Conservation (phyloP, 305 asterid genomes). For the Caryopteris hybrid region DNA sequence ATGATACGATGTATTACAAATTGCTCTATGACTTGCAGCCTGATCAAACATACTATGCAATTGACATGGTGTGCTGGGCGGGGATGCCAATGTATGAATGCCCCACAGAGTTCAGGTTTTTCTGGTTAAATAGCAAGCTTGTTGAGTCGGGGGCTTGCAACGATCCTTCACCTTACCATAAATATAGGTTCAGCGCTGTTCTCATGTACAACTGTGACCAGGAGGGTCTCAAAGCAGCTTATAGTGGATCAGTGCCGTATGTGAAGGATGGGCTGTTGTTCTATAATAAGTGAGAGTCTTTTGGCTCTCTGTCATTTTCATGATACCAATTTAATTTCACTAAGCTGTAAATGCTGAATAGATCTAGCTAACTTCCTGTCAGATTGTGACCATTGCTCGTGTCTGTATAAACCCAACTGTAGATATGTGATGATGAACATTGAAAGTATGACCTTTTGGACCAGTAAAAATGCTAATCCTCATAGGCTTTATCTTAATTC, state of each 20-base stretch:
- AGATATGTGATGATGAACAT: not conserved
- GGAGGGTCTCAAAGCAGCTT: constrained; percentile 75
- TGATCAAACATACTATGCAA: constrained; percentile 81
- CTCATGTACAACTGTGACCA: constrained; percentile 57
- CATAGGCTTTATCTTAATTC: not conserved
- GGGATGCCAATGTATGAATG: constrained; percentile 88
- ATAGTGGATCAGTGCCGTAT: constrained; percentile 55
- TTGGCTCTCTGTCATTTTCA: not conserved
- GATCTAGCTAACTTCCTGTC: not conserved
- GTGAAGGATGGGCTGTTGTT: constrained; percentile 88
- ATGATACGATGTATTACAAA: constrained; percentile 15
- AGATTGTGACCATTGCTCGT: not conserved
- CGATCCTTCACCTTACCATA: constrained; percentile 72
- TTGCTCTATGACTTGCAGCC: constrained; percentile 43
- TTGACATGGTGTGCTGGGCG: constrained; percentile 93
- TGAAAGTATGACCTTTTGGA: not conserved
- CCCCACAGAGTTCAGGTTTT: constrained; percentile 86
- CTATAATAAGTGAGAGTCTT: constrained; percentile 66
- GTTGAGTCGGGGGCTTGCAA: constrained; percentile 69
- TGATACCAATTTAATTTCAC: not conserved
- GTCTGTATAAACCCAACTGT: not conserved
- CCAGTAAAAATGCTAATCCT: not conserved
- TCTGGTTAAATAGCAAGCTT: constrained; percentile 89
- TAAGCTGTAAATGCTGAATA: not conserved
- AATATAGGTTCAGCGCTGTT: constrained; percentile 54